Evolutionary conservation across 805 yeast species (phyloP).

Genomic region (Kazachstania bromeliacearum): DNA sequence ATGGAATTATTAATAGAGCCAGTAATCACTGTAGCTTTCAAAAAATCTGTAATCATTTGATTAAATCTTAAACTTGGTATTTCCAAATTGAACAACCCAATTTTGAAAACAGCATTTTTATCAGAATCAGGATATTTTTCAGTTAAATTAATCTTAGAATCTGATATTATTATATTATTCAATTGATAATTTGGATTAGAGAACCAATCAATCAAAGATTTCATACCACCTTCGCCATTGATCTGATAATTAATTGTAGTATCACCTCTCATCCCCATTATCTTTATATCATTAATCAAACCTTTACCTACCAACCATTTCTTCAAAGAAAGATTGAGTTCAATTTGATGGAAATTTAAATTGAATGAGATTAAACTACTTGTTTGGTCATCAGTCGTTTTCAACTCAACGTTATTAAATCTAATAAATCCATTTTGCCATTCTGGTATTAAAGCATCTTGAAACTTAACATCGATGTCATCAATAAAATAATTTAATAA

Average conservation of each 20-base stretch:
- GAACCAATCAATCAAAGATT: slow-evolving; percentile 23
- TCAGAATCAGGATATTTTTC: slow-evolving; percentile 13
- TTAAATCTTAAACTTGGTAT: slow-evolving; percentile 50
- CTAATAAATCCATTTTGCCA: slow-evolving; percentile 83
- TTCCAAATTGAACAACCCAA: slow-evolving; percentile 58
- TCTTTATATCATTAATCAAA: slow-evolving; percentile 64
- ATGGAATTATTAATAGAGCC: slow-evolving; percentile 69
- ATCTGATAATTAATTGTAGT: slow-evolving; percentile 27
- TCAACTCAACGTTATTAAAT: slow-evolving; percentile 63
- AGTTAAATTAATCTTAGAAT: slow-evolving; percentile 22
- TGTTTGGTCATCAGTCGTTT: slow-evolving; percentile 30
- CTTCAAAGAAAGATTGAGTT: slow-evolving; percentile 65
- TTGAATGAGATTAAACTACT: slow-evolving; percentile 54
- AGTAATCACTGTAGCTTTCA: slow-evolving; percentile 59
- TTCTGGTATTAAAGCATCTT: slow-evolving; percentile 83
- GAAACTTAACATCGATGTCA: slow-evolving; percentile 71
- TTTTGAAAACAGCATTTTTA: slow-evolving; percentile 18
- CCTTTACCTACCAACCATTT: slow-evolving; percentile 89
- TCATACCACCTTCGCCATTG: slow-evolving; percentile 4
- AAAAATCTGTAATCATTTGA: slow-evolving; percentile 53
- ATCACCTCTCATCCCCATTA: slow-evolving; percentile 77
- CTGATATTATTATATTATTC: slow-evolving; percentile 33
- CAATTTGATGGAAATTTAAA: slow-evolving; percentile 68
- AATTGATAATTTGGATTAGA: slow-evolving; percentile 33
- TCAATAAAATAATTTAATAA: slow-evolving; percentile 54